Evolutionary conservation across 495 filamentous ascomycete genomes (phyloP), one percentile per base, ranked within the genome.

Genomic region (Aspergillus coremiiformis): DNA sequence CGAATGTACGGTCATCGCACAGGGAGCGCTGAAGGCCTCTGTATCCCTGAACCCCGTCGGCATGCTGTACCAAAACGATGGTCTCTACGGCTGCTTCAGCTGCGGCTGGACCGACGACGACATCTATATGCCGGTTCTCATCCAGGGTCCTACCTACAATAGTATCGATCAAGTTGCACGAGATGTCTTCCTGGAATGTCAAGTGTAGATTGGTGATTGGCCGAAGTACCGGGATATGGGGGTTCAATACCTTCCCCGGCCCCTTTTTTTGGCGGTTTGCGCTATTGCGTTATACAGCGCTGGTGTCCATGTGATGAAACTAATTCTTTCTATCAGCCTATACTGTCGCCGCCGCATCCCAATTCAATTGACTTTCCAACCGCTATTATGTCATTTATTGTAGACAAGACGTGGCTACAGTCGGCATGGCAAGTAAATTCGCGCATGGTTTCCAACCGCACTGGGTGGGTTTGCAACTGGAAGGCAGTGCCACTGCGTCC

Each of bases 361-460:
- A 49, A 17, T 67, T 69, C 46, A 67, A 69, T 54, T 64, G 66
- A 2, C 68, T 69, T 35, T 46, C 48, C 19, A 55, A 50, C 23
- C 17, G 45, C 14, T 47, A 50, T 12, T 44, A 54, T 4, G 12
- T 37, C 5, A 21, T 33, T n/a, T 44, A 44, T 22, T n/a, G n/a
- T n/a, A n/a, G n/a, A n/a, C n/a, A n/a, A n/a, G n/a, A n/a, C 71
- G 39, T 68, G 73, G 35, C 69, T 69, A 30, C 68, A 69, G 47
- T 73, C 71, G 24, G 69, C 69, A 51, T 75, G 72, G 72, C 72
- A 74, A 15, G 59, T 53, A 44, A 76, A 72, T 11, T 49, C 45
- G 14, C 53, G 9, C 39, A 55, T 60, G 3, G 69, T 72, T 45
- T 72, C 66, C 4, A 69, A 73, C 27, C 69, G 56, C 2, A 69